Conservation (phyloP, 1,284 basidiomycete species). For the Uromyces viciae-fabae region DNA sequence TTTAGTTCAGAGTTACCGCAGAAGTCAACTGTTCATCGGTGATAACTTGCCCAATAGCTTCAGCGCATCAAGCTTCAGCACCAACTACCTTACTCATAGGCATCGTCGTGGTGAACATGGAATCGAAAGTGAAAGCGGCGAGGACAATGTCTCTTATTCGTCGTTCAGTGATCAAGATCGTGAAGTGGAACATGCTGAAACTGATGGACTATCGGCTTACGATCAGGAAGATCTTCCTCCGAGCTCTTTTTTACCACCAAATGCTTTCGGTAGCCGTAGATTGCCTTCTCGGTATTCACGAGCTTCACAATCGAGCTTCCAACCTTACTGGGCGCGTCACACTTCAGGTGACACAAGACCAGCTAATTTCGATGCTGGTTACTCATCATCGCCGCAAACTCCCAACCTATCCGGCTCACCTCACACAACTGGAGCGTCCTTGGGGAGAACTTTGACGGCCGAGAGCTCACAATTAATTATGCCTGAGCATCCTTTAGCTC, state of each 20-base stretch:
- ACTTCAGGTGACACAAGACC: not conserved
- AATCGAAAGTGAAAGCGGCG: slow-evolving; percentile 11
- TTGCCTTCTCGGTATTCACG: not conserved
- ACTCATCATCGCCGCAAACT: not conserved
- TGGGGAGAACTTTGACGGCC: not conserved
- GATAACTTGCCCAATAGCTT: slow-evolving; percentile 31
- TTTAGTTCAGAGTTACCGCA: slow-evolving; percentile 17
- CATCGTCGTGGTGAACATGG: slow-evolving; percentile 1
- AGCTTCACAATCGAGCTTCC: not conserved
- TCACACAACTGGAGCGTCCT: not conserved
- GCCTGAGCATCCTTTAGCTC: not conserved
- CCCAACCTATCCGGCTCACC: not conserved
- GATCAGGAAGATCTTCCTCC: slow-evolving; percentile 13
- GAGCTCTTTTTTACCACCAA: slow-evolving; percentile 10
- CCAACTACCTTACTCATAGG: slow-evolving; percentile 11
- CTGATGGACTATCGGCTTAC: not conserved
- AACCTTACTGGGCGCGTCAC: not conserved
- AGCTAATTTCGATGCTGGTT: not conserved
- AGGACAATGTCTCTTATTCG: not conserved
- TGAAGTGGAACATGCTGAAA: not conserved
- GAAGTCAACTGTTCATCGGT: slow-evolving; percentile 18
- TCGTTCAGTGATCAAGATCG: slow-evolving; percentile 15
- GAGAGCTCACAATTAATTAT: not conserved
- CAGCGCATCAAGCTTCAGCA: slow-evolving; percentile 24
- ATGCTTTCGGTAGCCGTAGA: slow-evolving; percentile 15